Base-by-base conservation (phyloP, 768 basidiomycete species). In the Hypholoma sublateritium region DNA sequence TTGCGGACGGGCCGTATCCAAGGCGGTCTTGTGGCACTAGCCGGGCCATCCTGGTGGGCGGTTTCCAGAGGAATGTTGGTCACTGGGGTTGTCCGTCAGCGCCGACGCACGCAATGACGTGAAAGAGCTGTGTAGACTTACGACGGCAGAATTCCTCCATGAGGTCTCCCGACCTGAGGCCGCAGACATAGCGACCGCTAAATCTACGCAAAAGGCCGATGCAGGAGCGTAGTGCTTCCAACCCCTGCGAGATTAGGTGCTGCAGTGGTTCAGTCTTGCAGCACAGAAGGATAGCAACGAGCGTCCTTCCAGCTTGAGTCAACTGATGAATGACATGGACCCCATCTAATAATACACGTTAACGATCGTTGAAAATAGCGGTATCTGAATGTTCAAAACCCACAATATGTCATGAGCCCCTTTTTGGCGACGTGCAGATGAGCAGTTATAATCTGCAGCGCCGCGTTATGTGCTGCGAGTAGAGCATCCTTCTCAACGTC, bases 261-360 rank as follows among this genome's bases (percentile, higher is more conserved):
- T 91, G 85, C 51, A 94, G 70, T 11, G 78, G 77, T 50, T 91
- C 89, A n/a, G 84, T 83, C 66, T 93, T 91, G 74, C 93, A 94
- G 68, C 92, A 92, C 50, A 96, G 78, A 22, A 96, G 78, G 58
- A 95, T 84, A 13, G 93, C 92, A 53, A 96, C 84, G 16, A 97
- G 79, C 2, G 95, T 95, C 49, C 95, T 84, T 7, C 95, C 95
- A 21, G 94, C 94, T 67, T 95, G 93, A 3, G 94, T 95, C 57
- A 96, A 77, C 70, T 97, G 95, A 68, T 97, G 94, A 45, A 97
- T 96, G 58, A 95, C 93, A 69, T 95, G 93, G 1, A 96, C 93
- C 2, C 94, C 94, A 70, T 94, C 93, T 95, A 65, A 6, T 55
- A 48, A 56, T 35, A 17, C 17, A 3, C 47, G 22, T 59, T 53